These are phyloP conservation scores for Theileria orientalis DNA, from an alignment of 169 alveolate species.

Conservation along the genomic window DNA sequence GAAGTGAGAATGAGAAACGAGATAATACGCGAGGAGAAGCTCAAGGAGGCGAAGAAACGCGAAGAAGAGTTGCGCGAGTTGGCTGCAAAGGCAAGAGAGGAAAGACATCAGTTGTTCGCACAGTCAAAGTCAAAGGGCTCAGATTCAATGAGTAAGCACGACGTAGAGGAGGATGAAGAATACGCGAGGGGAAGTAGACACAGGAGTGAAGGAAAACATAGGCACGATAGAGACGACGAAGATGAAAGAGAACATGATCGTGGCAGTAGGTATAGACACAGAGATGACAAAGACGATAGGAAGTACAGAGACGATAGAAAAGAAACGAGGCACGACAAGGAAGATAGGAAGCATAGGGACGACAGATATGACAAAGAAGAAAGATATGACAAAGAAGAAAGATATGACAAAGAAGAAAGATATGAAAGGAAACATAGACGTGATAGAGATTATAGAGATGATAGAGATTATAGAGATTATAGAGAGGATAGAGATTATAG, in stretches of 20 bases:
- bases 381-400: no score
- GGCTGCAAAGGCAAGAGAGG: conserved; percentile 90
- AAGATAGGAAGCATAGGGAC: neutral
- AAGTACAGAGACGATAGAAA: conserved; percentile 18
- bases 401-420: no score
- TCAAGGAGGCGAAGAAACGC: conserved; percentile 85
- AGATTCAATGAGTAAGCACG: no score
- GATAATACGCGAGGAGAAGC: conserved; percentile 82
- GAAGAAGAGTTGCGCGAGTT: conserved; percentile 87
- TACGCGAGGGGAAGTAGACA: no score
- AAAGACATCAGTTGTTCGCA: conserved; percentile 60
- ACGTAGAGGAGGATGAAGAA: no score
- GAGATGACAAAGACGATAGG: conserved; percentile 52
- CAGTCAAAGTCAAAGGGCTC: conserved; percentile 18
- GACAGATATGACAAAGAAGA: no score
- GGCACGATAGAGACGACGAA: conserved; percentile 52
- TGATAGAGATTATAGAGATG: no score
- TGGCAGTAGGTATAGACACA: conserved; percentile 72
- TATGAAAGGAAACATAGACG: no score
- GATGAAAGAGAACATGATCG: conserved; percentile 77
- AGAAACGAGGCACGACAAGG: neutral
- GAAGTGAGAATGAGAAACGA: conserved; percentile 93
- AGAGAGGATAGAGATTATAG: no score
- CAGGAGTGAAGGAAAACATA: no score
- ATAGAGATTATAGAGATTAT: no score